These are phyloP conservation scores for Penicillium sp. DNA, from an alignment of 2,329 filamentous ascomycete genomes.

Conservation along the genomic window DNA sequence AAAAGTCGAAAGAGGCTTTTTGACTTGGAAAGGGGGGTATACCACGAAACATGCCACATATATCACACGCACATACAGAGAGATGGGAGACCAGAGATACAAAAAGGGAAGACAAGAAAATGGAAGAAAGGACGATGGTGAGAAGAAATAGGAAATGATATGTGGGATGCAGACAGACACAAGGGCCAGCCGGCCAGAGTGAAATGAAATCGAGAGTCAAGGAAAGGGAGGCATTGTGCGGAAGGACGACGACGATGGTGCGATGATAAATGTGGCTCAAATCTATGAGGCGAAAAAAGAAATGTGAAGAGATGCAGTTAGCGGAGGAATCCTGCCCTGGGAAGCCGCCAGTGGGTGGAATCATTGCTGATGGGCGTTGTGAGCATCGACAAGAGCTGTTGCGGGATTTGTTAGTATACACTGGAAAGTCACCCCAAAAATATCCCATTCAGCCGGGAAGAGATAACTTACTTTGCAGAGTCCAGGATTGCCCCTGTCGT, in stretches of 20 bases:
- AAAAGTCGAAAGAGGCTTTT: slow-evolving; percentile 24
- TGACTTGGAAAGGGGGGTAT: slow-evolving; percentile 34
- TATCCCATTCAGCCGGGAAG: slow-evolving; percentile 15
- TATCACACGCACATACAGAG: slow-evolving; percentile 30
- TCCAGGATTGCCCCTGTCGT: slow-evolving; percentile 58
- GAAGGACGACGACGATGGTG: slow-evolving; percentile 10
- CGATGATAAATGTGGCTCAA: slow-evolving; percentile 20
- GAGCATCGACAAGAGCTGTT: slow-evolving; percentile 51
- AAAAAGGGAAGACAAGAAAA: slow-evolving; percentile 15
- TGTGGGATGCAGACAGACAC: slow-evolving; percentile 15
- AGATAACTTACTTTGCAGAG: slow-evolving; percentile 56
- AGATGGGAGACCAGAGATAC: background rate
- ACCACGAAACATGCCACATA: slow-evolving; percentile 37
- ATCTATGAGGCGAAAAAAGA: slow-evolving; percentile 5
- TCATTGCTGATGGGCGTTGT: slow-evolving; percentile 43
- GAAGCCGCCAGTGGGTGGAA: slow-evolving; percentile 1
- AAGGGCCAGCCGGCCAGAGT: slow-evolving; percentile 7
- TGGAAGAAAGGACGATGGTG: slow-evolving; percentile 30
- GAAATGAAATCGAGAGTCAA: slow-evolving; percentile 8
- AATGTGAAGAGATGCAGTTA: slow-evolving; percentile 10
- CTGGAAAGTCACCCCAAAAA: background rate
- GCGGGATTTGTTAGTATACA: slow-evolving; percentile 22
- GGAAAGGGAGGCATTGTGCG: slow-evolving; percentile 9
- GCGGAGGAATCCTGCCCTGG: slow-evolving; percentile 17
- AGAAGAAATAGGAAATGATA: slow-evolving; percentile 21